Evolutionary conservation across 2,329 filamentous ascomycete genomes (phyloP), one percentile per base, ranked within the genome.

Genomic region (Epichloe festucae): DNA sequence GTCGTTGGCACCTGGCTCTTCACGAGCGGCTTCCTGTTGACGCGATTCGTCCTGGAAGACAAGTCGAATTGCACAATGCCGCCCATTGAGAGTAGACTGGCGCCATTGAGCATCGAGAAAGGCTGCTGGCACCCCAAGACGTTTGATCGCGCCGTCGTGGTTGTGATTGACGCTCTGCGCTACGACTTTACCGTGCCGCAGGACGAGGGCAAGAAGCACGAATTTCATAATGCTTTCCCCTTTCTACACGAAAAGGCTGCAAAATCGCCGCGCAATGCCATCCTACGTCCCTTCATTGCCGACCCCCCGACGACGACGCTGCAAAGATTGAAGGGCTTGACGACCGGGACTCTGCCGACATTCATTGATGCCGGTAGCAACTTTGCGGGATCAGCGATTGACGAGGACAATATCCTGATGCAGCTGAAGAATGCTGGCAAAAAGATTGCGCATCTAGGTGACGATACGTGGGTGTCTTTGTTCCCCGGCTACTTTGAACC

Each of bases 51-150:
- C 49, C 75, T 93, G 53, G 83, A 89, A 56, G 79, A 89, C 61
- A 85, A 84, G 64, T 89, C 87, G 12, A 74, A 74, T 53, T 93
- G 87, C 66, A 70, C 73, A 11, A 67, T 73, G 42, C 81, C 87
- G 48, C 91, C 93, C 4, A 78, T 86, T 53, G 74, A 78, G 36
- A 69, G 64, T 51, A 59, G 56, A 8, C 56, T 60, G 50, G 65
- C 74, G 50, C 60, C 67, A 14, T 59, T 70, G 42, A 75, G 70
- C 15, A 66, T 72, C 2, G 70, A 79, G 21, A 73, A 76, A 52
- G 93, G 93, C 57, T 98, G 93, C 75, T 98, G 93, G 93, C 89
- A 97, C 65, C 88, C 89, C 36, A 95, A 89, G 71, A 87, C 82
- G 2, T 98, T 97, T 64, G 81, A 95, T 56, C 93, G 90, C 65